Evolutionary conservation across 2,329 filamentous ascomycete species (phyloP).

Genomic region (Colletotrichum tanaceti): DNA sequence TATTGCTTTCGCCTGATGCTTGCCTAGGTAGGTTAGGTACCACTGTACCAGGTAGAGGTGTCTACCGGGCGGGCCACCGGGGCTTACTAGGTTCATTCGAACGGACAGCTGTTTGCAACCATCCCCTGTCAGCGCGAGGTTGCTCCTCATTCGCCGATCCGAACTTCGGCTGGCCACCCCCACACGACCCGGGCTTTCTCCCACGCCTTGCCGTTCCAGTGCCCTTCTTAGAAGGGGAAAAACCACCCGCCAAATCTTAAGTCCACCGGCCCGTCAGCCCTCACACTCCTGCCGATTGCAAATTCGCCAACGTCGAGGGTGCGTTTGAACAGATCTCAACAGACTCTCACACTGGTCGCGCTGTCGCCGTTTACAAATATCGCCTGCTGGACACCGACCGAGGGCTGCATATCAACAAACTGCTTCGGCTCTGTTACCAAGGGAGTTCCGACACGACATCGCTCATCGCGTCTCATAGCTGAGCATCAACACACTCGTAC

Average conservation of each 20-base stretch:
- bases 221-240: slow-evolving; percentile 20
- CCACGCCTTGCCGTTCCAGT: background rate
- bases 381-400: background rate
- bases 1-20: background rate
- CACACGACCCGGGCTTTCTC: slow-evolving; percentile 30
- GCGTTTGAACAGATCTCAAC: slow-evolving; percentile 1
- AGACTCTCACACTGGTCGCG: background rate
- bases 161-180: slow-evolving; percentile 31
- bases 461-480: background rate
- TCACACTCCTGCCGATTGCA: background rate
- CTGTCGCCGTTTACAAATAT: background rate
- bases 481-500: no score
- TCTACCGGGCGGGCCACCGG: background rate
- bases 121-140: slow-evolving; percentile 4
- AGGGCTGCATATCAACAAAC: background rate
- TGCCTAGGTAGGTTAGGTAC: no score
- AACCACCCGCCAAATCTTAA: slow-evolving; percentile 22
- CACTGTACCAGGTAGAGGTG: background rate
- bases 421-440: background rate
- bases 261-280: background rate
- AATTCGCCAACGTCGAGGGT: background rate
- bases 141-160: slow-evolving; percentile 26
- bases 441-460: background rate
- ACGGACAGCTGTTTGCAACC: slow-evolving; percentile 19
- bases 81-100: background rate